Evolutionary conservation across 1,284 basidiomycete species (phyloP).

Genomic region (Trichosporon coremiiforme): DNA sequence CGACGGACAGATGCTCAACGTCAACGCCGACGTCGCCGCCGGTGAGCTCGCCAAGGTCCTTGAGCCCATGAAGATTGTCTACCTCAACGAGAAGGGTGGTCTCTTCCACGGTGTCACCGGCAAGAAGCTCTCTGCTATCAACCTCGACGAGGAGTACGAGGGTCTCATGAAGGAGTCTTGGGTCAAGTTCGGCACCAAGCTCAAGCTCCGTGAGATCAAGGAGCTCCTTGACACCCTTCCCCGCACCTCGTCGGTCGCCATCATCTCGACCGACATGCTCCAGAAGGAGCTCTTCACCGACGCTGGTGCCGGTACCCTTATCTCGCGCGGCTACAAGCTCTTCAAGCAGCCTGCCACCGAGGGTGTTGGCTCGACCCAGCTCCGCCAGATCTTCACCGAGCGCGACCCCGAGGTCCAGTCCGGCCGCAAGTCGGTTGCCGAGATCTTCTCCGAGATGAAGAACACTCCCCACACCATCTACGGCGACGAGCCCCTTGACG

Average conservation of each 20-base stretch:
- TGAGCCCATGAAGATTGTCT: slow-evolving; percentile 98
- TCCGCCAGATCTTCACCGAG: slow-evolving; percentile 89
- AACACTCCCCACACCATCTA: slow-evolving; percentile 89
- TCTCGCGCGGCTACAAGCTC: slow-evolving; percentile 96
- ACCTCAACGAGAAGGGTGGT: slow-evolving; percentile 97
- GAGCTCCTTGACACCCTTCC: slow-evolving; percentile 97
- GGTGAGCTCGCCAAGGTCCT: slow-evolving; percentile 94
- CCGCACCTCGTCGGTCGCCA: slow-evolving; percentile 95
- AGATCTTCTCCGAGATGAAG: slow-evolving; percentile 80
- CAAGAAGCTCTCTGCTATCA: slow-evolving; percentile 92
- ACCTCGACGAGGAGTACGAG: slow-evolving; percentile 99
- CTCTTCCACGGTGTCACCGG: slow-evolving; percentile 95
- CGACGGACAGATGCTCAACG: slow-evolving; percentile 92
- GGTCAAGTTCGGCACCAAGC: slow-evolving; percentile 99
- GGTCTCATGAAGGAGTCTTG: slow-evolving; percentile 97
- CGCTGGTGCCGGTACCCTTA: slow-evolving; percentile 94
- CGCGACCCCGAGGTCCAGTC: slow-evolving; percentile 88
- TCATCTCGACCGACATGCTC: slow-evolving; percentile 89
- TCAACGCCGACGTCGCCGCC: slow-evolving; percentile 95
- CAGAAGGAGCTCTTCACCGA: slow-evolving; percentile 99
- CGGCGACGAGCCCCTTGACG: slow-evolving; percentile 95
- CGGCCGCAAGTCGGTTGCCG: slow-evolving; percentile 83
- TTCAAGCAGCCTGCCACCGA: slow-evolving; percentile 85
- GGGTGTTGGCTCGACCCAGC: slow-evolving; percentile 83
- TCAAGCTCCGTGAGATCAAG: slow-evolving; percentile 99